A percentile compares a stretch with the other conserved stretches of the same genome.
phyloP scores from a whole-genome alignment of 148 eudicot genomes.

The Rheum nobile region DNA sequence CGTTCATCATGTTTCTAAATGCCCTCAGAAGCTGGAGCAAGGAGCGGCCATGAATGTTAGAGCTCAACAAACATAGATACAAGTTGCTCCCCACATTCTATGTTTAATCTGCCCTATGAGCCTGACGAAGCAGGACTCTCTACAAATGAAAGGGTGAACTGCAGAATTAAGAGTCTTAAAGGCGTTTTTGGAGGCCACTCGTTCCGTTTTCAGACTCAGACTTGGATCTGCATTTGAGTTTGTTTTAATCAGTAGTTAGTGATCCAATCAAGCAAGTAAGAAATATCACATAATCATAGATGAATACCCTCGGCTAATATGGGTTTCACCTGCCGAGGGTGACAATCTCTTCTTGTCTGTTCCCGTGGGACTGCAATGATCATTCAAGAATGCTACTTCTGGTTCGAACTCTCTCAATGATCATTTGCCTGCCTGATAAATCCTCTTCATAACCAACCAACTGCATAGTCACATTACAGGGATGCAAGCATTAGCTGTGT shows the following conservation, averaged over 20 bases:
- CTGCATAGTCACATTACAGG: constrained; percentile 25
- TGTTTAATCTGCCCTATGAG: background rate
- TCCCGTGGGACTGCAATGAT: background rate
- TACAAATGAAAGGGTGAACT: too few relatives aligned
- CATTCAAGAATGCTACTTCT: constrained; percentile 33
- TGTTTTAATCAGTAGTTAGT: background rate
- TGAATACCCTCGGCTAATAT: background rate
- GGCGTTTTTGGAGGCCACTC: background rate
- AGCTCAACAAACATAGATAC: background rate
- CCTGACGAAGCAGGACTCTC: background rate
- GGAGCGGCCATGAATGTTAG: background rate
- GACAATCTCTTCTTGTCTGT: background rate
- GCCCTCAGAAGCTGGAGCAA: too few relatives aligned
- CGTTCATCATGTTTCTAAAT: too few relatives aligned
- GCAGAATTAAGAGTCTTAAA: too few relatives aligned
- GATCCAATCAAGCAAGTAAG: background rate
- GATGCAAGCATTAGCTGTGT: background rate
- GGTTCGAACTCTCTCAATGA: constrained; percentile 74
- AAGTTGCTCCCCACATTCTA: background rate
- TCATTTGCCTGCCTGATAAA: constrained; percentile 82
- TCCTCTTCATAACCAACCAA: constrained; percentile 92
- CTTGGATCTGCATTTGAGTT: background rate
- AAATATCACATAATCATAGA: background rate
- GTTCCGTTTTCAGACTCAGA: background rate
- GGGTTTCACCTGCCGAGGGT: background rate